Evolutionary conservation across 2,329 filamentous ascomycete genomes (phyloP).

Genomic region (Pseudogymnoascus destructans): DNA sequence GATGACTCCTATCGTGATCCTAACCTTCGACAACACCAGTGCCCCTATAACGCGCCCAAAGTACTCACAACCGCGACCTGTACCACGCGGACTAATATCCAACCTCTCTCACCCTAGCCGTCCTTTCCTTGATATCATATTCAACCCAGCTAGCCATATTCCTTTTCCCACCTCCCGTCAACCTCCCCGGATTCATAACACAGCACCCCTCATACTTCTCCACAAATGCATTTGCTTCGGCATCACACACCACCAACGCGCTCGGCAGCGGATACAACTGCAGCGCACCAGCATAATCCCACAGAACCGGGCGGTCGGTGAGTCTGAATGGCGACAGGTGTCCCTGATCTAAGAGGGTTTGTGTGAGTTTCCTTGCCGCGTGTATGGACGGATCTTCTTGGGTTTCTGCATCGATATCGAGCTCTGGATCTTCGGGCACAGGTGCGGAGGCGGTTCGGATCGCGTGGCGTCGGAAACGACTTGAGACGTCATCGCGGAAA

Average conservation of each 20-base stretch:
- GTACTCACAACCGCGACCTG: neutral
- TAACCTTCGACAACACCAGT: neutral
- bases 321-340: conserved; percentile 78
- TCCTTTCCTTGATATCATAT: conserved; percentile 46
- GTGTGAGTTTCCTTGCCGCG: conserved; percentile 65
- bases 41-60: neutral
- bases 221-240: conserved; percentile 68
- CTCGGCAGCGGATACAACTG: conserved; percentile 83
- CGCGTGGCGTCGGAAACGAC: conserved; percentile 62
- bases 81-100: conserved; percentile 16
- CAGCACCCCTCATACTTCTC: conserved; percentile 91
- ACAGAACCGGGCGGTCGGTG: conserved; percentile 67
- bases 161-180: conserved; percentile 57
- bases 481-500: conserved; percentile 75
- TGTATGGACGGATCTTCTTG: conserved; percentile 26
- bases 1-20: neutral
- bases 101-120: conserved; percentile 23
- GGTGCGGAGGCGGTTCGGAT: conserved; percentile 49
- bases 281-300: conserved; percentile 69
- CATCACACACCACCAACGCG: conserved; percentile 68
- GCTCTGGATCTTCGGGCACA: conserved; percentile 26
- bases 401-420: conserved; percentile 21
- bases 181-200: conserved; percentile 78
- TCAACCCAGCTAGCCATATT: conserved; percentile 74
- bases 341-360: conserved; percentile 83